Base-by-base conservation (phyloP, 1,139 yeast genomes). In the Blastobotrys malaysiensis region DNA sequence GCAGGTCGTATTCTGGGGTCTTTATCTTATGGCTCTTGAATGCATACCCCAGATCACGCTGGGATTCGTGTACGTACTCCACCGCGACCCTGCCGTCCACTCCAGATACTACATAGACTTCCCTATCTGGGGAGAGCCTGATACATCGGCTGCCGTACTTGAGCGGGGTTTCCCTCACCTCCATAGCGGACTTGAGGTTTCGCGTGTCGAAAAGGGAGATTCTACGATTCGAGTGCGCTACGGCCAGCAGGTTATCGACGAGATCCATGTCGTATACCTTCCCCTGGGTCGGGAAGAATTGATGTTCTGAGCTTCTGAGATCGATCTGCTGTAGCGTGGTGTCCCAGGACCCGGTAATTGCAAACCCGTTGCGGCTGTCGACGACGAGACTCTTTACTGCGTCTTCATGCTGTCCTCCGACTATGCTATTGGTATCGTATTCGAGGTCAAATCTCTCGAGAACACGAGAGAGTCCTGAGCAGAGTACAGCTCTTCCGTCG, bases 71-170 rank as follows among this genome's bases (percentile, higher is more conserved):
- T 56, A 84, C 81, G 65, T 79, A 85, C 61, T 89, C 96, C 44
- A 91, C 80, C 0, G 95, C 86, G 0, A 88, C 93, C 48, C 96
- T 74, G 0, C 97, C 97, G 63, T 90, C 97, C 13, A 89, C 78
- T 2, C 96, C 85, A n/a, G 91, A 77, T 45, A 86, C 79, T 0
- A 88, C 90, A 67, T 83, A 89, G 0, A 95, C 95, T 45, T 74
- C 71, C 1, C 80, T 80, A 20, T 71, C 71, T 0, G 89, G 88
- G 60, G 83, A 77, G 51, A 85, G 75, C 58, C 77, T 76, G 24
- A 89, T 64, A 44, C 81, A 81, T 50, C 84, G 74, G 1, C 88
- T 82, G 67, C 88, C 95, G 64, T 82, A 83, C 62, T 84, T 82
- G 54, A 89, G 76, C 0, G 96, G 91, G 51, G 87, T 80, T 57